phyloP scores from a whole-genome alignment of 2,329 filamentous ascomycete species.

The Neonectria hederae region DNA sequence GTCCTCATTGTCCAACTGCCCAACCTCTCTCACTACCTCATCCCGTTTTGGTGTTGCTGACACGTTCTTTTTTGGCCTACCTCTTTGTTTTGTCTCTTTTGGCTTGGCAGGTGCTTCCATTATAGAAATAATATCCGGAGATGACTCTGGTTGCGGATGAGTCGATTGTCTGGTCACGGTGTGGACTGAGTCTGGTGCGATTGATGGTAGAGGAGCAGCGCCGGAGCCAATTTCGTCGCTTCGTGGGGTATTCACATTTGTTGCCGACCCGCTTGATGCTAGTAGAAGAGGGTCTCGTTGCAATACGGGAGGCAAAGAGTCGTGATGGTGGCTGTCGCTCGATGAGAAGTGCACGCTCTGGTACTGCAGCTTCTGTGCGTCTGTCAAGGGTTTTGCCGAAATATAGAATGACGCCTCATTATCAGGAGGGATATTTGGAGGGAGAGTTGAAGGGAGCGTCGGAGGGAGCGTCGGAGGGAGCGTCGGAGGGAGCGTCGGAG shows the following conservation, averaged over 20 bases:
- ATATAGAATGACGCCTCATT: slow-evolving; percentile 47
- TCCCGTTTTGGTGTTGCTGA: neutral
- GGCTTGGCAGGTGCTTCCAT: slow-evolving; percentile 26
- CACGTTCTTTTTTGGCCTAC: slow-evolving; percentile 7
- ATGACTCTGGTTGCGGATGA: slow-evolving; percentile 31
- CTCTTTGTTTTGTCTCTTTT: slow-evolving; percentile 18
- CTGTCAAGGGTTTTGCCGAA: slow-evolving; percentile 46
- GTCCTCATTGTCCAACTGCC: slow-evolving; percentile 5
- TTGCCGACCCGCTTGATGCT: slow-evolving; percentile 46
- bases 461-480: slow-evolving; percentile 35
- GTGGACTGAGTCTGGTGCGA: slow-evolving; percentile 14
- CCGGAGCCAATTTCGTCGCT: slow-evolving; percentile 34
- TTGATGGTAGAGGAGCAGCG: slow-evolving; percentile 32
- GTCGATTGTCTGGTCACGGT: slow-evolving; percentile 4
- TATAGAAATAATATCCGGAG: slow-evolving; percentile 38
- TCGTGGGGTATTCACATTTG: slow-evolving; percentile 50
- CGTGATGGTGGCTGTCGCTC: slow-evolving; percentile 26
- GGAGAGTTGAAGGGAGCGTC: slow-evolving; percentile 34
- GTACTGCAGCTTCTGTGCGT: slow-evolving; percentile 52
- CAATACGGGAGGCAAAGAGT: slow-evolving; percentile 28
- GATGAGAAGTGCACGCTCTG: slow-evolving; percentile 36
- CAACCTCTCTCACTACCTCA: slow-evolving; percentile 5
- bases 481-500: slow-evolving; percentile 36
- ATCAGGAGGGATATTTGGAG: slow-evolving; percentile 30
- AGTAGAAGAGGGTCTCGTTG: slow-evolving; percentile 32